These are phyloP conservation scores for Fagopyrum esculentum DNA, from an alignment of 148 eudicot species.

Conservation along the genomic window DNA sequence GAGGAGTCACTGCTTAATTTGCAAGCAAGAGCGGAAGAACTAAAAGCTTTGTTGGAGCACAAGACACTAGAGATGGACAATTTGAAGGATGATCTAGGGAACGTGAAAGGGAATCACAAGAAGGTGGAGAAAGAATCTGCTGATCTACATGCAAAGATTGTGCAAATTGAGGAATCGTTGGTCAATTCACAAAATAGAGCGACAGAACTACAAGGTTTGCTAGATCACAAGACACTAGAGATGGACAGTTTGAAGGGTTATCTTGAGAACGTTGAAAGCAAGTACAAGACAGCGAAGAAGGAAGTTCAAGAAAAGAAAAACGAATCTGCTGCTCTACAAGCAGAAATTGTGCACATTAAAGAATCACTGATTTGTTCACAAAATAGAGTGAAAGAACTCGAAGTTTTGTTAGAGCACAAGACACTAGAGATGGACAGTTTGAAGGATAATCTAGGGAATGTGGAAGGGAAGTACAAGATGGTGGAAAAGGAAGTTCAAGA, in stretches of 20 bases:
- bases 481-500: slow-evolving; percentile 27
- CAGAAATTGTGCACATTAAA: background rate
- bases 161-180: slow-evolving; percentile 10
- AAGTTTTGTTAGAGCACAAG: slow-evolving; percentile 28
- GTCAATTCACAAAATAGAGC: slow-evolving; percentile 20
- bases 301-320: slow-evolving; percentile 26
- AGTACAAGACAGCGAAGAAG: slow-evolving; percentile 20
- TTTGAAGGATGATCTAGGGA: slow-evolving; percentile 21
- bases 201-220: slow-evolving; percentile 30
- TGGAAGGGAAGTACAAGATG: slow-evolving; percentile 20
- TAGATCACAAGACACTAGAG: slow-evolving; percentile 29
- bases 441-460: slow-evolving; percentile 22
- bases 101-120: slow-evolving; percentile 22
- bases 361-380: slow-evolving; percentile 21
- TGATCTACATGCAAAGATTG: slow-evolving; percentile 13
- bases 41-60: slow-evolving; percentile 32
- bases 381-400: slow-evolving; percentile 25
- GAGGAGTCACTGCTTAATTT: slow-evolving; percentile 20
- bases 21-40: slow-evolving; percentile 23
- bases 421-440: slow-evolving; percentile 27
- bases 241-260: slow-evolving; percentile 24
- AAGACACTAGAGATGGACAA: slow-evolving; percentile 28
- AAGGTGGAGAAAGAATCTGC: slow-evolving; percentile 18
- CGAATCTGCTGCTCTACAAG: slow-evolving; percentile 17
- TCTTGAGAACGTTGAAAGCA: slow-evolving; percentile 20